Conservation (phyloP, 768 basidiomycete species). For the Xerocomellus chrysenteron region DNA sequence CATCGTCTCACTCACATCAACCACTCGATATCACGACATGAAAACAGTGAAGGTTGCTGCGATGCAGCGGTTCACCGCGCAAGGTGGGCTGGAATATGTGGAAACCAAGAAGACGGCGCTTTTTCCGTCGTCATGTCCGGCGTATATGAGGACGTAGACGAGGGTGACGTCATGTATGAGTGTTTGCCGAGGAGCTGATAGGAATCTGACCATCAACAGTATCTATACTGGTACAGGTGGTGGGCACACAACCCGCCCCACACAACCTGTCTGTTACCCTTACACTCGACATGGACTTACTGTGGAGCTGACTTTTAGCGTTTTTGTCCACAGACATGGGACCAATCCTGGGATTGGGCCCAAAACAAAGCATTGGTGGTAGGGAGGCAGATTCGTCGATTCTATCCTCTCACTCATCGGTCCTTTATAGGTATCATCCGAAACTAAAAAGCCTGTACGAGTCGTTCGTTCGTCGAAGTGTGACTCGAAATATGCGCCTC, state of each 20-base stretch:
- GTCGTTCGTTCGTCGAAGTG: constrained; percentile 24
- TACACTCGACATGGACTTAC: neutral
- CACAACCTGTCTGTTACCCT: constrained; percentile 18
- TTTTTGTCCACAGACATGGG: constrained; percentile 18
- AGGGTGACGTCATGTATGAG: constrained; percentile 27
- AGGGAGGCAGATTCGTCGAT: neutral
- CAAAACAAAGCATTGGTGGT: constrained; percentile 22
- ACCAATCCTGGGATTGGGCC: constrained; percentile 22
- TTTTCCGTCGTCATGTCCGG: constrained; percentile 23
- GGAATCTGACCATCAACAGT: constrained; percentile 11
- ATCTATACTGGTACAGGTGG: constrained; percentile 24
- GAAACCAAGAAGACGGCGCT: constrained; percentile 6
- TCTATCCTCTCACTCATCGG: neutral
- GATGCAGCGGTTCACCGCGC: constrained; percentile 20
- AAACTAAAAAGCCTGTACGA: constrained; percentile 20
- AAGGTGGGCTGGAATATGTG: constrained; percentile 18
- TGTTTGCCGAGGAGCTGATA: neutral
- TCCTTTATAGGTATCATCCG: constrained; percentile 18
- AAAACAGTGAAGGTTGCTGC: constrained; percentile 10
- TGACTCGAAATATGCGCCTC: constrained; percentile 28
- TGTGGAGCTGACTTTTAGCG: constrained; percentile 3
- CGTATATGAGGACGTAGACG: constrained; percentile 22
- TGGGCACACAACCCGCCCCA: neutral
- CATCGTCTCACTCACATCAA: neutral
- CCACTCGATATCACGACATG: neutral